A percentile compares a stretch with the other conserved stretches of the same genome.
Evolutionary conservation across 257 asterid genomes (phyloP).

Genomic region (Solanum arcanum): DNA sequence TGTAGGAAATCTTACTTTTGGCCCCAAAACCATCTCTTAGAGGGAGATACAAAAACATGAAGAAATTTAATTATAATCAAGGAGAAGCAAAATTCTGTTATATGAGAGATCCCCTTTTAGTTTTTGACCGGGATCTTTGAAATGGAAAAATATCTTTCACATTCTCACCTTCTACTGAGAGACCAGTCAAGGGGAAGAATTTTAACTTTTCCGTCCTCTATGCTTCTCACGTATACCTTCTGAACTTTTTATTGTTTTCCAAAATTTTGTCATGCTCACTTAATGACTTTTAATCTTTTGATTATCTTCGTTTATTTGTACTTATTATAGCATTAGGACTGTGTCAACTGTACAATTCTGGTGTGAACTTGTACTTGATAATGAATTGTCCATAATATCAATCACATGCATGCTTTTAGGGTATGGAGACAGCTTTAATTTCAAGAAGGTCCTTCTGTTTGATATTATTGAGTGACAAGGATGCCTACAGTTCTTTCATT

Average conservation of each 20-base stretch:
- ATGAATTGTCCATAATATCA: not conserved
- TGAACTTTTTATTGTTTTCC: not conserved
- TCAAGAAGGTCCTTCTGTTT: not conserved
- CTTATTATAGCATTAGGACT: not conserved
- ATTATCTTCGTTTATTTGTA: not conserved
- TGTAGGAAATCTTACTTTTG: too few species aligned
- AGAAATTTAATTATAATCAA: not conserved
- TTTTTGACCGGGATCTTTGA: not conserved
- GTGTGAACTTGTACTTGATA: not conserved
- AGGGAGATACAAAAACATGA: not conserved
- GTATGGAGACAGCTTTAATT: not conserved
- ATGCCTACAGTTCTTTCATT: not conserved
- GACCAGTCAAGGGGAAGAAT: not conserved
- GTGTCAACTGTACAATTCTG: not conserved
- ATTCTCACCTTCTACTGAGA: not conserved
- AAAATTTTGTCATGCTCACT: not conserved
- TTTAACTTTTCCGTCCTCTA: not conserved
- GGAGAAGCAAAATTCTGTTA: not conserved
- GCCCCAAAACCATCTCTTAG: too few species aligned
- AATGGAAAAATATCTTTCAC: not conserved
- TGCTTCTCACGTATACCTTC: not conserved
- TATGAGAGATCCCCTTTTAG: not conserved
- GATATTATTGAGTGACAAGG: not conserved
- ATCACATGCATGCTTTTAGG: not conserved
- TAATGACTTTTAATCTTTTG: not conserved